Base-by-base conservation (phyloP, 495 filamentous ascomycete species). In the Clohesyomyces aquaticus region DNA sequence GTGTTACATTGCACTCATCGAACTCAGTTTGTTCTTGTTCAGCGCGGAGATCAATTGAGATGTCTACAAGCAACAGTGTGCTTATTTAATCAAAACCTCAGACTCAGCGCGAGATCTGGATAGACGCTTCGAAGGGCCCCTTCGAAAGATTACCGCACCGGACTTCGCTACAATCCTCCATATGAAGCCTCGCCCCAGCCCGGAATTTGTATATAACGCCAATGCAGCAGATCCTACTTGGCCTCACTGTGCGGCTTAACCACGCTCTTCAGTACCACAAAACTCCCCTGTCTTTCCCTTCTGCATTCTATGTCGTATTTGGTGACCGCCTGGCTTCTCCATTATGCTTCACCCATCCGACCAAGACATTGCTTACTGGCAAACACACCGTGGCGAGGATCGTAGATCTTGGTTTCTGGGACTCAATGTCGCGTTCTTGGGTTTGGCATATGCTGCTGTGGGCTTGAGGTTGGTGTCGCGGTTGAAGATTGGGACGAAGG, bases 331-430 rank as follows among this genome's bases (percentile, higher is more conserved):
- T 38, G 32, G 6, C 14, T 38, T 22, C 47, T 2, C 27, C 50
- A 60, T 46, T 14, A 60, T 60, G 57, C n/a, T 25, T 9, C 57
- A 60, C 27, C 45, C 57, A 12, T 21, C 57, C 4, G 32, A 23
- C n/a, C 3, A 21, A 29, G 42, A 65, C n/a, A 41, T 45, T 6
- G 53, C 54, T 1, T 53, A 58, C 25, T 51, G 50, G 61, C 3
- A 46, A 32, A 47, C 45, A 38, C 53, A 65, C 25, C 21, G 32
- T 19, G n/a, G 43, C 22, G 61, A 65, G 9, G 46, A 53, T 23
- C 18, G 55, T n/a, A n/a, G 45, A 27, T 22, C 29, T 22, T 53
- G 19, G 48, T 42, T 65, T n/a, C 26, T 65, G 1, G 61, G 46
- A 1, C 9, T 52, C 3, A 65, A 59, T 47, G 46, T 22, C 3